Evolutionary conservation across 73 alveolate species (phyloP).

Genomic region (Halteria grandinella): DNA sequence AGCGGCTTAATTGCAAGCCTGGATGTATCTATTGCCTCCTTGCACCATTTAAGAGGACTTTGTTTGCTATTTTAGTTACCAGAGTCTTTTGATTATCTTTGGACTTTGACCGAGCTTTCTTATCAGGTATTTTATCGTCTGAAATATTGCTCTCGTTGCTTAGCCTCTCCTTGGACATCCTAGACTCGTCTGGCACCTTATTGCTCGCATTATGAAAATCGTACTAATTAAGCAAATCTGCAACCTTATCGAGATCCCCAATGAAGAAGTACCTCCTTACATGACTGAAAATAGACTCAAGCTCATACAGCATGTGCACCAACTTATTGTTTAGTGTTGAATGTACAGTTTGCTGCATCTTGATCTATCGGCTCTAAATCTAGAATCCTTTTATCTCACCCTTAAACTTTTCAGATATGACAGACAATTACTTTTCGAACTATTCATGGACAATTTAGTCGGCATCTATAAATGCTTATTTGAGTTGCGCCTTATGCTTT

Average conservation of each 20-base stretch:
- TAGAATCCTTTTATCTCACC: not conserved
- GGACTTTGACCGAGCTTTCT: not conserved
- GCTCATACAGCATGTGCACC: not conserved
- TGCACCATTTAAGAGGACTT: not conserved
- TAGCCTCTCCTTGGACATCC: not conserved
- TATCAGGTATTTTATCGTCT: not conserved
- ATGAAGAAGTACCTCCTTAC: not conserved
- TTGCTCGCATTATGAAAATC: not conserved
- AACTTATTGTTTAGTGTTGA: not conserved
- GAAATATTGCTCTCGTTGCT: not conserved
- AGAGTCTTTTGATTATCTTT: no score
- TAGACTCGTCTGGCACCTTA: not conserved
- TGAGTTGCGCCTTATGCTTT: constrained; percentile 1
- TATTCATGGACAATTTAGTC: constrained; percentile 19
- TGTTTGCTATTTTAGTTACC: not conserved
- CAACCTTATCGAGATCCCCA: not conserved
- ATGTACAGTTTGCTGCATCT: not conserved
- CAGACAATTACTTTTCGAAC: constrained; percentile 4
- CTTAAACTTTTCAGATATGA: not conserved
- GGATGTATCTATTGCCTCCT: not conserved
- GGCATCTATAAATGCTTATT: not conserved
- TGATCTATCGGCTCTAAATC: not conserved
- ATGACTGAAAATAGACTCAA: constrained; percentile 1
- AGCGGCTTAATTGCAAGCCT: not conserved
- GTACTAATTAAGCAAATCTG: not conserved